Conservation (phyloP, 805 yeast genomes). For the Kuraishia molischiana region DNA sequence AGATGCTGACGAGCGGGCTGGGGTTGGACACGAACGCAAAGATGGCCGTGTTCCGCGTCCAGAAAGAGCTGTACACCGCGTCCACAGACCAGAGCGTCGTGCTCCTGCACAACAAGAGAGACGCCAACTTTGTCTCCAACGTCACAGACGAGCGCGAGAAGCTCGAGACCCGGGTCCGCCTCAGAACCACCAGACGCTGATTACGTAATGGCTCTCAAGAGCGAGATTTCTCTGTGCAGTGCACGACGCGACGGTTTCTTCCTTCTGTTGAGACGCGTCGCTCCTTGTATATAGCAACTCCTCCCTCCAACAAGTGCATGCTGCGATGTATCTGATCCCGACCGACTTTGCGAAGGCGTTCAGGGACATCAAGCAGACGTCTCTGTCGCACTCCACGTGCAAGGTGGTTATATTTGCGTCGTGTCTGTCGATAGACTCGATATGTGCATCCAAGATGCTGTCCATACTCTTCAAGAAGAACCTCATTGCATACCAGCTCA, state of each 20-base stretch:
- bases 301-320: too few relatives aligned
- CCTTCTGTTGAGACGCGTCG: not conserved
- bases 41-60: conserved; percentile 14
- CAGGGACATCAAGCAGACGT: conserved; percentile 55
- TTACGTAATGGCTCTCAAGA: too few relatives aligned
- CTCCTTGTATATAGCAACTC: not conserved
- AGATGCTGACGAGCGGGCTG: conserved; percentile 19
- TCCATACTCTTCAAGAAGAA: conserved; percentile 66
- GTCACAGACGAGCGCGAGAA: not conserved
- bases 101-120: conserved; percentile 1
- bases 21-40: conserved; percentile 18
- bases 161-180: not conserved
- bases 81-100: not conserved
- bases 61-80: conserved; percentile 3
- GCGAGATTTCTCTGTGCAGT: too few relatives aligned
- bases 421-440: conserved; percentile 82
- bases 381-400: conserved; percentile 88
- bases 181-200: too few relatives aligned
- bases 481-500: conserved; percentile 75
- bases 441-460: conserved; percentile 79
- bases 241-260: too few relatives aligned
- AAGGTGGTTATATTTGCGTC: conserved; percentile 82
- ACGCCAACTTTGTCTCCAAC: not conserved
- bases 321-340: conserved; percentile 67
- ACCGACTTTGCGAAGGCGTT: conserved; percentile 59